Evolutionary conservation across 2,329 filamentous ascomycete genomes (phyloP).

Genomic region (Lecanicillium sp.): DNA sequence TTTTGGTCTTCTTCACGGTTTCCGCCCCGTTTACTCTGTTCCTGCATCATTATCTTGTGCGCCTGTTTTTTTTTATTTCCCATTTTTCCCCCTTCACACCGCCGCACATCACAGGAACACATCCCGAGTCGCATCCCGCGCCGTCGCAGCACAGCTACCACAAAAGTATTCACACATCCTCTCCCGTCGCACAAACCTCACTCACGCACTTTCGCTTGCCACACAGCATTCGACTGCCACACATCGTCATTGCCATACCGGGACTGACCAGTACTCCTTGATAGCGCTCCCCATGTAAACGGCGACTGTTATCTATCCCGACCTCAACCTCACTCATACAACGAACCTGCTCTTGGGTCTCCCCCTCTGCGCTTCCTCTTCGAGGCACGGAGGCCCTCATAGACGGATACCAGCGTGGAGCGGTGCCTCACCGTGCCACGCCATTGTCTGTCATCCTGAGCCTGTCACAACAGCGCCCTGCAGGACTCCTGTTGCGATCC

Average conservation of each 20-base stretch:
- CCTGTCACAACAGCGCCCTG: slow-evolving; percentile 17
- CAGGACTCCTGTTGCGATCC: slow-evolving; percentile 18
- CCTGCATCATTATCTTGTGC: neutral
- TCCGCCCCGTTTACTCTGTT: neutral
- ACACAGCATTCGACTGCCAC: neutral
- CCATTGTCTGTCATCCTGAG: slow-evolving; percentile 19
- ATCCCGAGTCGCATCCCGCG: neutral
- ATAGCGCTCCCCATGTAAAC: slow-evolving; percentile 13
- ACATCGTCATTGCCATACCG: neutral
- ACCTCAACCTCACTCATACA: neutral
- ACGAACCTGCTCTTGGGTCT: slow-evolving; percentile 18
- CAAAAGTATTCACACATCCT: neutral
- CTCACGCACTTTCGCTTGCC: neutral
- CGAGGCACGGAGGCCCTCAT: slow-evolving; percentile 24
- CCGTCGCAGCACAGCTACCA: neutral
- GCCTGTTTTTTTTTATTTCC: neutral
- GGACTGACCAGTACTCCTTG: neutral
- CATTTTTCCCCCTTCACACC: neutral
- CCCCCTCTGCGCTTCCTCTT: slow-evolving; percentile 20
- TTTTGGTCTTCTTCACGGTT: neutral
- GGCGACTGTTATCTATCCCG: slow-evolving; percentile 1
- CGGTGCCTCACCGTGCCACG: slow-evolving; percentile 37
- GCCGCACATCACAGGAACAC: neutral
- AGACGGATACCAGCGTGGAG: slow-evolving; percentile 28
- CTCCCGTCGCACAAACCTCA: slow-evolving; percentile 11